A percentile compares a stretch with the other conserved stretches of the same genome.
phyloP scores from a whole-genome alignment of 306 rosid species.

The Acacia crassicarpa region DNA sequence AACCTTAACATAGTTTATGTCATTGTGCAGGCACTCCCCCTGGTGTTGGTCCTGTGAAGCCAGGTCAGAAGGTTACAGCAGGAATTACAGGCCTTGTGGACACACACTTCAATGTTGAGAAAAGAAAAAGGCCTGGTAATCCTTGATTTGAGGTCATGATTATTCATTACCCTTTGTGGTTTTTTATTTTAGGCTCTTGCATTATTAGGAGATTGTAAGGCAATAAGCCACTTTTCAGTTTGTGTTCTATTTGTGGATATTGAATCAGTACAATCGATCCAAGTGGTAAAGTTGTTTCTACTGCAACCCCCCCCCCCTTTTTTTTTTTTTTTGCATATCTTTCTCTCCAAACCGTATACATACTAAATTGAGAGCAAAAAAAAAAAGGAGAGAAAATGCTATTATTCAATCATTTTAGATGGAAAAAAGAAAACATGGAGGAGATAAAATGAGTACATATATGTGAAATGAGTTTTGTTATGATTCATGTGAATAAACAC shows the following conservation, averaged over 20 bases:
- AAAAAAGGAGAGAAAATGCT: no score
- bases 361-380: neutral
- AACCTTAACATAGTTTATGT: conserved; percentile 2
- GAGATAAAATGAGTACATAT: no score
- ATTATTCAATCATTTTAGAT: no score
- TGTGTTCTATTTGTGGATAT: conserved; percentile 3
- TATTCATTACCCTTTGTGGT: neutral
- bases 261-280: conserved; percentile 15
- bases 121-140: conserved; percentile 40
- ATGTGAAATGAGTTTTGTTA: no score
- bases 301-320: no score
- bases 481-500: no score
- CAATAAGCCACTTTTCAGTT: neutral
- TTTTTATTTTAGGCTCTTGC: neutral
- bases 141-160: conserved; percentile 20
- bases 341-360: neutral
- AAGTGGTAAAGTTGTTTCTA: conserved; percentile 11
- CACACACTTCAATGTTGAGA: conserved; percentile 64
- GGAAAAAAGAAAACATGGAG: no score
- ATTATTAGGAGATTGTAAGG: conserved; percentile 2
- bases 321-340: neutral
- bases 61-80: conserved; percentile 82
- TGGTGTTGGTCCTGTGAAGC: conserved; percentile 94
- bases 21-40: conserved; percentile 79
- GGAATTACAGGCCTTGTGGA: conserved; percentile 84